These are phyloP conservation scores for Blastobotrys malaysiensis DNA, from an alignment of 1,139 yeast genomes.

Conservation along the genomic window DNA sequence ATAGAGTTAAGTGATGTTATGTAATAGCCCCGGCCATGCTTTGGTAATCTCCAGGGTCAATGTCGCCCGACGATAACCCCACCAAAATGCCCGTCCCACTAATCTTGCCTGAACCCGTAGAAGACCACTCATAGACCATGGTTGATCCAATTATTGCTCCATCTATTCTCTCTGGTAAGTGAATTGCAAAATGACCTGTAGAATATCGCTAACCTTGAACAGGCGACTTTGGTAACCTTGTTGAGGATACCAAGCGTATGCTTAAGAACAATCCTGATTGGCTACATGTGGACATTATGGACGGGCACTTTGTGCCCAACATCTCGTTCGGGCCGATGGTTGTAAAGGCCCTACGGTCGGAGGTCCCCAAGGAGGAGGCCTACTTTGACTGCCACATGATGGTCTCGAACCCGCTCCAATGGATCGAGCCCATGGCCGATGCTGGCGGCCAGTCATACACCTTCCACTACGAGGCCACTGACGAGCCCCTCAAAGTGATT, in stretches of 20 bases:
- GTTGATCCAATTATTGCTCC: slow-evolving; percentile 80
- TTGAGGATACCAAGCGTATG: slow-evolving; percentile 78
- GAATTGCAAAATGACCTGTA: neutral
- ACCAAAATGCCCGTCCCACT: neutral
- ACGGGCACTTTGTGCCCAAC: slow-evolving; percentile 97
- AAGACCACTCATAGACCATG: slow-evolving; percentile 21
- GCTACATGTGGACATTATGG: slow-evolving; percentile 98
- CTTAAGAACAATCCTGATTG: slow-evolving; percentile 79
- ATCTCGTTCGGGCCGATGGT: slow-evolving; percentile 91
- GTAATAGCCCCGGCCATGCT: neutral
- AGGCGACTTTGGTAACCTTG: slow-evolving; percentile 77
- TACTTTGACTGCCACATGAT: slow-evolving; percentile 98
- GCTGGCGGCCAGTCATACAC: slow-evolving; percentile 97
- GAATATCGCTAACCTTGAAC: neutral
- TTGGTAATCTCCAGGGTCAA: neutral
- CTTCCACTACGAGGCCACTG: slow-evolving; percentile 91
- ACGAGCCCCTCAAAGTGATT: slow-evolving; percentile 70
- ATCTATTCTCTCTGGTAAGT: slow-evolving; percentile 74
- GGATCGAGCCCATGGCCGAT: slow-evolving; percentile 90
- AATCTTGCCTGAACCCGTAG: no score
- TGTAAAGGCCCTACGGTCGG: slow-evolving; percentile 69
- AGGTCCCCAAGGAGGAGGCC: slow-evolving; percentile 65
- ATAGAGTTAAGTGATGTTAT: neutral
- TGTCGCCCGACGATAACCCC: neutral
- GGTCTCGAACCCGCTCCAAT: slow-evolving; percentile 91